Evolutionary conservation across 2,329 filamentous ascomycete species (phyloP).

Genomic region (Neocucurbitaria cava): DNA sequence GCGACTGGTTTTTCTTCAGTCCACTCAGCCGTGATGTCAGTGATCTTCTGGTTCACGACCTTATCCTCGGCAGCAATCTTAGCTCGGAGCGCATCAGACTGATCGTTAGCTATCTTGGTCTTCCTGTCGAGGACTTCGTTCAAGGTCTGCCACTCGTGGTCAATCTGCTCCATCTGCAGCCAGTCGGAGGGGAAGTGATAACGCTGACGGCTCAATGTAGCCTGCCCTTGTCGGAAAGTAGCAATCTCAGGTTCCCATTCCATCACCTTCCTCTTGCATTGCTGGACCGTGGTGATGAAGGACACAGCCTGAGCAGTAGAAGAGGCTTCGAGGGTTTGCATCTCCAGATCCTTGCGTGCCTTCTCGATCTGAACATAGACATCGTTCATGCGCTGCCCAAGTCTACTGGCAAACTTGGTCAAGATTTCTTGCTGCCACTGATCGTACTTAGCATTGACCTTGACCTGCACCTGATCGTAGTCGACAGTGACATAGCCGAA

Average conservation of each 20-base stretch:
- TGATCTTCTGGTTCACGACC: constrained; percentile 86
- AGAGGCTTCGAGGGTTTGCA: constrained; percentile 88
- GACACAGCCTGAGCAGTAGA: constrained; percentile 97
- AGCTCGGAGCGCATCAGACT: constrained; percentile 90
- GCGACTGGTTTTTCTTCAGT: constrained; percentile 97
- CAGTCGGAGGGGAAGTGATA: constrained; percentile 95
- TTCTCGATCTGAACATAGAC: constrained; percentile 91
- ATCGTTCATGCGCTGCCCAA: constrained; percentile 90
- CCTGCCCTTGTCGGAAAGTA: constrained; percentile 93
- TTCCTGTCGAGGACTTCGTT: constrained; percentile 92
- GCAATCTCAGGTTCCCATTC: constrained; percentile 96
- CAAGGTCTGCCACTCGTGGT: constrained; percentile 92
- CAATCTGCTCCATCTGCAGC: constrained; percentile 94
- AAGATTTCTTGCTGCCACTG: constrained; percentile 99
- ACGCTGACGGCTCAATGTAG: constrained; percentile 85
- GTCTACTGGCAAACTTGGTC: constrained; percentile 86
- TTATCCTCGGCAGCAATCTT: constrained; percentile 96
- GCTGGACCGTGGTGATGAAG: constrained; percentile 97
- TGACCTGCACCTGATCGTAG: constrained; percentile 97
- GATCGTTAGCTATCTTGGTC: constrained; percentile 93
- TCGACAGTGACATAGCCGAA: constrained; percentile 96
- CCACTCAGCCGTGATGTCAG: constrained; percentile 85
- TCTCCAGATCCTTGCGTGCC: constrained; percentile 87
- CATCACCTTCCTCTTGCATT: constrained; percentile 92
- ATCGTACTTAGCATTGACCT: constrained; percentile 98